Evolutionary conservation across 108 stramenopile genomes (phyloP), one percentile per base, ranked within the genome.

Genomic region (Pseudonitzschia multiseries): DNA sequence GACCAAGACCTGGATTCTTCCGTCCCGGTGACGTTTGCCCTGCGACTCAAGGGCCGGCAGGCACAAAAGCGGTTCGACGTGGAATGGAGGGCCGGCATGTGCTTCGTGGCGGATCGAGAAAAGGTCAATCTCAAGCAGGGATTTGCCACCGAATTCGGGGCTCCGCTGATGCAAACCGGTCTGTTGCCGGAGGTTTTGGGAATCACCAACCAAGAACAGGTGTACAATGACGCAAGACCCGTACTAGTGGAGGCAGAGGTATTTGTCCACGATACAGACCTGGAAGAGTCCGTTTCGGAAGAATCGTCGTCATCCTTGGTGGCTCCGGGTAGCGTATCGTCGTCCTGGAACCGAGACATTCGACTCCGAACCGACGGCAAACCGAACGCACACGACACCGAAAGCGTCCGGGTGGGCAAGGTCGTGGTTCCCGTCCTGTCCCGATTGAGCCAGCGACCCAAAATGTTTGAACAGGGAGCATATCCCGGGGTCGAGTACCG

Each of bases 401-500:
- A 57, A 79, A 41, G 53, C 75, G 65, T 86, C 31, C 79, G 76
- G 9, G 81, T 83, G 8, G 85, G 85, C 42, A 77, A 69, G 27
- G 69, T 80, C 29, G 78, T 86, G 15, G 85, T 86, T 42, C 85
- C 85, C 17, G 59, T 86, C 22, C 48, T 80, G 22, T 51, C 33
- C 15, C 59, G 57, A 31, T 48, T 82, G 40, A 46, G 61, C 21
- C 73, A 83, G 68, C 79, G 85, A 59, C 76, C 75, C 8, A n/a
- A 40, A 31, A 82, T 86, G 82, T 82, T 82, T 22, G 57, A 77
- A 65, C 68, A 63, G 29, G 85, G 85, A 44, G 73, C 76, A 12
- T 86, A 86, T 65, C 82, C 82, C 1, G 85, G 85, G 28, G 85
- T 86, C 56, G 85, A 86, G 48, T 86, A 81, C 65, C 76, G 81